Evolutionary conservation across 305 asterid genomes (phyloP).

Genomic region (Fraxinus greggii): DNA sequence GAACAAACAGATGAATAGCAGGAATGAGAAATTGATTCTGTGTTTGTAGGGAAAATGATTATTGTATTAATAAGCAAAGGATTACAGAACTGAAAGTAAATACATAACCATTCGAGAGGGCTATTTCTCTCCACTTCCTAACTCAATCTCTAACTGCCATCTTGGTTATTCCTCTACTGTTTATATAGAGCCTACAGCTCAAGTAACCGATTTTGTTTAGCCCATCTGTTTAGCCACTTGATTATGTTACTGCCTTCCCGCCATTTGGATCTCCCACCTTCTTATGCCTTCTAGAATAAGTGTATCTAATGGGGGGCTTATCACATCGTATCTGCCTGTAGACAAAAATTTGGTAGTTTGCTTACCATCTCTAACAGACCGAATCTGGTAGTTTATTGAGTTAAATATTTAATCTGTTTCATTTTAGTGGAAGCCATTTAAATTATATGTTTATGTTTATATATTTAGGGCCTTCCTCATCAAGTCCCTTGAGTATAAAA

Average conservation of each 20-base stretch:
- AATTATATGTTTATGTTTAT: neutral
- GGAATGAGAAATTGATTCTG: neutral
- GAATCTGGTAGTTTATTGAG: neutral
- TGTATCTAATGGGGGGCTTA: neutral
- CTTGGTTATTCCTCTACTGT: neutral
- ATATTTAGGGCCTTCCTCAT: neutral
- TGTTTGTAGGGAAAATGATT: neutral
- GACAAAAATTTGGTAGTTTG: slow-evolving; percentile 1
- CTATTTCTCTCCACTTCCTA: neutral
- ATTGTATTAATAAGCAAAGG: neutral
- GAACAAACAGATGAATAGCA: neutral
- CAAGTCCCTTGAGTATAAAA: neutral
- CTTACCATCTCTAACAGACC: neutral
- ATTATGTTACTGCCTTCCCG: neutral
- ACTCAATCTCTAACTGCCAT: neutral
- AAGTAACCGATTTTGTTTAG: neutral
- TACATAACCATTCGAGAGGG: neutral
- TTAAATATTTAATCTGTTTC: neutral
- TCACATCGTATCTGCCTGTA: neutral
- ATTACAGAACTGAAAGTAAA: neutral
- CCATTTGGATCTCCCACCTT: neutral
- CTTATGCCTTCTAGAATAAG: neutral
- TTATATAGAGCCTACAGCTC: neutral
- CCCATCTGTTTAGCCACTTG: neutral
- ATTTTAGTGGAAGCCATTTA: neutral